Conservation (phyloP, 2,329 filamentous ascomycete species). For the Pyrenophora seminiperda region DNA sequence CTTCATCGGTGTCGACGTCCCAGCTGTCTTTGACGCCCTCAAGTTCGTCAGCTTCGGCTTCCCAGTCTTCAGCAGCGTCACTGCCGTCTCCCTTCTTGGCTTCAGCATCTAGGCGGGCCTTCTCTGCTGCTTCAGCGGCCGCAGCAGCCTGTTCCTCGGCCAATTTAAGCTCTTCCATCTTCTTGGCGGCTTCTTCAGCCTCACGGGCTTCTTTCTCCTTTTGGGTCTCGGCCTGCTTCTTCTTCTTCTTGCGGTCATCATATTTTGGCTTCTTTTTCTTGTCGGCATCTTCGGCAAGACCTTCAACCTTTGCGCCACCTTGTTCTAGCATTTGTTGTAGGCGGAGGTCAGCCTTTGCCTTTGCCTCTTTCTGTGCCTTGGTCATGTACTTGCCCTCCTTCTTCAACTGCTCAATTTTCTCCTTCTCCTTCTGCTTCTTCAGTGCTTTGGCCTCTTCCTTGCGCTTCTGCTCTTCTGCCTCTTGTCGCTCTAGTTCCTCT, state of each 20-base stretch:
- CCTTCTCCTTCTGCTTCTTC: constrained; percentile 86
- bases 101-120: constrained; percentile 56
- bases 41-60: constrained; percentile 74
- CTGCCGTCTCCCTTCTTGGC: constrained; percentile 68
- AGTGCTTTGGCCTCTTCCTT: constrained; percentile 74
- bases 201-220: constrained; percentile 52
- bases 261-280: constrained; percentile 82
- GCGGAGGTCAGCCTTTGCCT: constrained; percentile 77
- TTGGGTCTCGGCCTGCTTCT: constrained; percentile 64
- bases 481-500: constrained; percentile 68
- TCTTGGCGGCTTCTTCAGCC: constrained; percentile 62
- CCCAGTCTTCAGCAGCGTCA: constrained; percentile 80
- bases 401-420: constrained; percentile 84
- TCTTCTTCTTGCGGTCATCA: constrained; percentile 78
- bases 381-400: constrained; percentile 86
- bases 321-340: constrained; percentile 84
- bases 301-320: constrained; percentile 67
- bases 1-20: constrained; percentile 84
- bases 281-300: constrained; percentile 60
- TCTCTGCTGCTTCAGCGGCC: constrained; percentile 76
- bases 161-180: constrained; percentile 59
- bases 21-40: constrained; percentile 90
- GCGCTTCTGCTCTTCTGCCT: constrained; percentile 70
- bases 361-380: constrained; percentile 83
- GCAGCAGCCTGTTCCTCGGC: constrained; percentile 73